These are phyloP conservation scores for Fusarium poae DNA, from an alignment of 2,329 filamentous ascomycete genomes.

Conservation along the genomic window DNA sequence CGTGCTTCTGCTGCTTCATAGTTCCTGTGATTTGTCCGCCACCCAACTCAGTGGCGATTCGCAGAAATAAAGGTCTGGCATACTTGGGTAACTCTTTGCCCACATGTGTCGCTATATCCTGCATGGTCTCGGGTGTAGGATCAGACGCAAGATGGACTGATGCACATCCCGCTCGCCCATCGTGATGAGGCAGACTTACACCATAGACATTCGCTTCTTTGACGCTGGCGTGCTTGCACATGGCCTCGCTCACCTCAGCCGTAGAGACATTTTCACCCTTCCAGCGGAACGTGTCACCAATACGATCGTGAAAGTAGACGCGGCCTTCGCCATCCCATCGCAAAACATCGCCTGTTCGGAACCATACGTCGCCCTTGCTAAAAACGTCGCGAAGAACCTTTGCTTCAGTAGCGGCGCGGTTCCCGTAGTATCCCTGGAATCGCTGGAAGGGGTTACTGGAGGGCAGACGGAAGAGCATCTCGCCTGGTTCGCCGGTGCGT, in stretches of 20 bases:
- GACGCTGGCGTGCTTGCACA: constrained; percentile 75
- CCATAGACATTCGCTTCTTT: constrained; percentile 90
- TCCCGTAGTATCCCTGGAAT: constrained; percentile 88
- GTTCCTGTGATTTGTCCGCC: constrained; percentile 80
- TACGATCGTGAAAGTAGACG: constrained; percentile 84
- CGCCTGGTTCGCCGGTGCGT: constrained; percentile 74
- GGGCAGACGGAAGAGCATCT: constrained; percentile 80
- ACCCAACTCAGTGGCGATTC: constrained; percentile 69
- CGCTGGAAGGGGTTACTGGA: constrained; percentile 70
- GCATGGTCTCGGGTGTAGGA: constrained; percentile 62
- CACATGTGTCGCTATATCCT: constrained; percentile 72
- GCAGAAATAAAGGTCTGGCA: constrained; percentile 82
- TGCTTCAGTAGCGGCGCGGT: constrained; percentile 74
- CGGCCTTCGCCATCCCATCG: constrained; percentile 77
- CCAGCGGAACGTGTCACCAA: constrained; percentile 84
- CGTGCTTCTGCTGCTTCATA: constrained; percentile 88
- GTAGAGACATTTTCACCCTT: constrained; percentile 88
- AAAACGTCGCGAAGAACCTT: constrained; percentile 84
- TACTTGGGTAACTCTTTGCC: constrained; percentile 74
- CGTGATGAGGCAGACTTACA: constrained; percentile 81
- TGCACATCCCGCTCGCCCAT: constrained; percentile 86
- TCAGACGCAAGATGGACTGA: constrained; percentile 70
- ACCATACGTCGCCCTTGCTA: constrained; percentile 81
- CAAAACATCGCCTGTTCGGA: constrained; percentile 86
- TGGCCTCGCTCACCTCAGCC: constrained; percentile 80